Conservation (phyloP, 2,329 filamentous ascomycete genomes). For the Tolypocladium album region DNA sequence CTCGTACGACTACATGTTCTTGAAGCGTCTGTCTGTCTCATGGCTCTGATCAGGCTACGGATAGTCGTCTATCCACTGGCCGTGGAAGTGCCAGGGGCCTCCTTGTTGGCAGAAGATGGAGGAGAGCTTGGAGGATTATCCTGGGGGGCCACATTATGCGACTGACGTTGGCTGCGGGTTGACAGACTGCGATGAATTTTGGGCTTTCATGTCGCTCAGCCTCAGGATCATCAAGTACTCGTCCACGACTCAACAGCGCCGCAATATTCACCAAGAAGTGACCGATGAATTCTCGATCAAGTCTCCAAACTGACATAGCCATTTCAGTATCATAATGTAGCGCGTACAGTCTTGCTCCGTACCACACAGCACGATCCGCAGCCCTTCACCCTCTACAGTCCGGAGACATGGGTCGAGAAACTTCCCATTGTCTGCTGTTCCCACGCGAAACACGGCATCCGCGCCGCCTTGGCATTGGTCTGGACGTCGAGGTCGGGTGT, state of each 20-base stretch:
- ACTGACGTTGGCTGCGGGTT: no score
- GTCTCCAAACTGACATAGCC: neutral
- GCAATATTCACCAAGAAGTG: neutral
- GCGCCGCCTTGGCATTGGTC: conserved; percentile 21
- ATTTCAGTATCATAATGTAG: neutral
- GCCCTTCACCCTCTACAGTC: conserved; percentile 3
- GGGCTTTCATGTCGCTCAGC: no score
- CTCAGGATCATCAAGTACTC: neutral
- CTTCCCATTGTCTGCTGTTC: conserved; percentile 5
- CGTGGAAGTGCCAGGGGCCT: neutral
- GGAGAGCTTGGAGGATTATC: no score
- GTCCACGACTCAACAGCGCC: neutral
- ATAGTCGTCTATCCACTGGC: neutral
- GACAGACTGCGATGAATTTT: no score
- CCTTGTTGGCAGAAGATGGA: neutral
- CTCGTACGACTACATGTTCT: neutral
- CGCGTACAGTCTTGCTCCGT: neutral
- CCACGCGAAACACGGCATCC: conserved; percentile 2
- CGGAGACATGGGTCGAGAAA: conserved; percentile 6
- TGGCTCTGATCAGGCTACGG: neutral
- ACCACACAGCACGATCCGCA: neutral
- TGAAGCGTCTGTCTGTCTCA: neutral
- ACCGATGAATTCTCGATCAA: neutral
- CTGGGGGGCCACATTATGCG: no score
- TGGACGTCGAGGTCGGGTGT: conserved; percentile 24